Evolutionary conservation across 495 filamentous ascomycete genomes (phyloP).

Genomic region (Podospora sp.): DNA sequence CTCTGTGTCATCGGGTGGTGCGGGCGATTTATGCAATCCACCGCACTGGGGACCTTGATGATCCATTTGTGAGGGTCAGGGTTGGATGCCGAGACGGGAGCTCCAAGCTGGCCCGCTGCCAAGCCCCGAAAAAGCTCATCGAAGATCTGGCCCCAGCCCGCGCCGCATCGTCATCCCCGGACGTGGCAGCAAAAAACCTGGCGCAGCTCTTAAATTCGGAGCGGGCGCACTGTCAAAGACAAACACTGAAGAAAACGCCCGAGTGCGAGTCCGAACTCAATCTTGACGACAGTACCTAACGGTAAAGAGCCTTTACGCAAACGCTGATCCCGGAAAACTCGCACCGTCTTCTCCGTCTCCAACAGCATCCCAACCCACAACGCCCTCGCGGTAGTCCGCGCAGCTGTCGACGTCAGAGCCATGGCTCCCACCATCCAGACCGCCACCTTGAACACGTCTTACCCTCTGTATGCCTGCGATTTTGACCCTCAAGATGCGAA

Average conservation of each 20-base stretch:
- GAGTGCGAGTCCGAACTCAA: not conserved
- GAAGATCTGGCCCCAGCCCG: conserved; percentile 18
- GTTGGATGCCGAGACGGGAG: not conserved
- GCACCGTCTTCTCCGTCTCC: not conserved
- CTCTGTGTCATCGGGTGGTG: conserved; percentile 1
- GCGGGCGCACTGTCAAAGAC: not conserved
- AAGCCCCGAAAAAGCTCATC: conserved; percentile 6
- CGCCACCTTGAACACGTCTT: conserved; percentile 56
- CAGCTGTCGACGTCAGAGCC: conserved; percentile 2
- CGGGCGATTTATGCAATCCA: conserved; percentile 13
- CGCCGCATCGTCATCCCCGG: conserved; percentile 1
- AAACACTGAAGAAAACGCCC: not conserved
- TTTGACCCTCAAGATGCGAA: conserved; percentile 80
- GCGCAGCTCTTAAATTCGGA: not conserved
- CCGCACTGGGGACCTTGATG: conserved; percentile 8
- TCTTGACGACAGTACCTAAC: not conserved
- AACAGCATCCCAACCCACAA: not conserved
- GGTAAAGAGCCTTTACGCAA: too few species aligned
- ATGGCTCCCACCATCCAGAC: conserved; percentile 37
- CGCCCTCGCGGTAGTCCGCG: too few species aligned
- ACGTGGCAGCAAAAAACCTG: conserved; percentile 5
- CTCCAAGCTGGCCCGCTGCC: conserved; percentile 8
- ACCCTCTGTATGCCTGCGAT: conserved; percentile 87
- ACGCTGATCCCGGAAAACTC: too few species aligned
- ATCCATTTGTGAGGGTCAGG: not conserved